Percentiles rank a stretch among this genome's conserved stretches.
These are phyloP conservation scores for Cryptosporidium ryanae DNA, from an alignment of 169 alveolate species.

Conservation along the genomic window DNA sequence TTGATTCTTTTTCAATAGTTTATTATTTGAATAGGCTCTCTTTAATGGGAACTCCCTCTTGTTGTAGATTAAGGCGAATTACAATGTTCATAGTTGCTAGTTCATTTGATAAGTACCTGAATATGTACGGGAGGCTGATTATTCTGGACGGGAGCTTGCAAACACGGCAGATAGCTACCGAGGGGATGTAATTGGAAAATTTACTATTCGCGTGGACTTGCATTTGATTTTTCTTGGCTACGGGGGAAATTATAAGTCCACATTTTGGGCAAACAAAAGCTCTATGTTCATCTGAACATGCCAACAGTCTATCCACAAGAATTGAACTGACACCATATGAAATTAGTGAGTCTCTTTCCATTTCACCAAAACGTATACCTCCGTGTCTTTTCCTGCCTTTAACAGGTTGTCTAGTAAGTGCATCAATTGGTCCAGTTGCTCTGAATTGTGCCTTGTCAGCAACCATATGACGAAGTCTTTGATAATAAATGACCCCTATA, in stretches of 20 bases:
- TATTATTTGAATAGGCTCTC: background rate
- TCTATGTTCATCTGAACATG: conserved; percentile 97
- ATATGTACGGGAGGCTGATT: conserved; percentile 90
- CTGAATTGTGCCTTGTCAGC: conserved; percentile 95
- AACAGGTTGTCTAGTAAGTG: conserved; percentile 98
- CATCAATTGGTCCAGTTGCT: conserved; percentile 98
- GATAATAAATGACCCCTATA: conserved; percentile 98
- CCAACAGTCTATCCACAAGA: conserved; percentile 96
- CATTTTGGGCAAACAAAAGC: conserved; percentile 98
- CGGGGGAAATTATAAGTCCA: conserved; percentile 95
- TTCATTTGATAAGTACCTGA: conserved; percentile 91
- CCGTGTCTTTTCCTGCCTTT: conserved; percentile 99
- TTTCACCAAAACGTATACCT: conserved; percentile 99
- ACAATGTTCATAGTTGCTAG: conserved; percentile 91
- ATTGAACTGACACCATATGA: conserved; percentile 98
- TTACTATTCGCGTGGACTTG: conserved; percentile 64
- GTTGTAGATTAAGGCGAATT: conserved; percentile 77
- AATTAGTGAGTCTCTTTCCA: conserved; percentile 99
- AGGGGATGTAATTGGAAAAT: conserved; percentile 79
- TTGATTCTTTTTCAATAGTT: no score
- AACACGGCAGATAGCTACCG: conserved; percentile 86
- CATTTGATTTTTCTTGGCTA: conserved; percentile 77
- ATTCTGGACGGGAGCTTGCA: conserved; percentile 88
- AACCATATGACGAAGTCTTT: conserved; percentile 99
- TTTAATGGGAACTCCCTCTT: conserved; percentile 71